Percentiles rank a stretch among this genome's conserved stretches.
These are phyloP conservation scores for Clarireedia monteithiana DNA, from an alignment of 2,329 filamentous ascomycete species.

Conservation along the genomic window DNA sequence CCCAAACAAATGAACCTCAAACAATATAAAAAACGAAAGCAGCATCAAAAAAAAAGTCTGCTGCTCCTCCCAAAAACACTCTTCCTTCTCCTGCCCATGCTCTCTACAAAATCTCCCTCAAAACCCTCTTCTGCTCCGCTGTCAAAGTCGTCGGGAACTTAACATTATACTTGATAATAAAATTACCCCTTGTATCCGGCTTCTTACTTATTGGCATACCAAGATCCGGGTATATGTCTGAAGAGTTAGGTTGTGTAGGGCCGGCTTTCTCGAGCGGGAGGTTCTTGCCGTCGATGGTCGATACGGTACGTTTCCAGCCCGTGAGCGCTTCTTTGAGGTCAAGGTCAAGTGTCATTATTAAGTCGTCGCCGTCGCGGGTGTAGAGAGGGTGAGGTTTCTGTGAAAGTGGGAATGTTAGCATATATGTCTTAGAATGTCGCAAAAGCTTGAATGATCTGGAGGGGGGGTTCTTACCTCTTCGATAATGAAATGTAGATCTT, in stretches of 20 bases:
- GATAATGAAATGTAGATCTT: constrained; percentile 91
- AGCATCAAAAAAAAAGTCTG: background rate
- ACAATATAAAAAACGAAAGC: background rate
- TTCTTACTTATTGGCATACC: constrained; percentile 96
- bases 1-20: background rate
- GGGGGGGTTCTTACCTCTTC: constrained; percentile 63
- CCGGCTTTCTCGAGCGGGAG: constrained; percentile 72
- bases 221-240: constrained; percentile 73
- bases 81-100: no score
- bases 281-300: constrained; percentile 87
- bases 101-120: constrained; percentile 66
- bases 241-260: constrained; percentile 77
- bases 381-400: constrained; percentile 84
- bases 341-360: constrained; percentile 71
- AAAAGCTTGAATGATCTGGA: background rate
- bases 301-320: constrained; percentile 86
- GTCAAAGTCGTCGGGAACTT: constrained; percentile 81
- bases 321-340: constrained; percentile 90
- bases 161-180: constrained; percentile 85
- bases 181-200: constrained; percentile 73
- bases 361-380: constrained; percentile 80
- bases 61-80: background rate
- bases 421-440: background rate
- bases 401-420: background rate
- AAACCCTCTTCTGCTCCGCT: constrained; percentile 65